Percentiles rank a stretch among this genome's conserved stretches.
Evolutionary conservation across 2,329 filamentous ascomycete genomes (phyloP).

Genomic region (Chalaropsis thielavioides): DNA sequence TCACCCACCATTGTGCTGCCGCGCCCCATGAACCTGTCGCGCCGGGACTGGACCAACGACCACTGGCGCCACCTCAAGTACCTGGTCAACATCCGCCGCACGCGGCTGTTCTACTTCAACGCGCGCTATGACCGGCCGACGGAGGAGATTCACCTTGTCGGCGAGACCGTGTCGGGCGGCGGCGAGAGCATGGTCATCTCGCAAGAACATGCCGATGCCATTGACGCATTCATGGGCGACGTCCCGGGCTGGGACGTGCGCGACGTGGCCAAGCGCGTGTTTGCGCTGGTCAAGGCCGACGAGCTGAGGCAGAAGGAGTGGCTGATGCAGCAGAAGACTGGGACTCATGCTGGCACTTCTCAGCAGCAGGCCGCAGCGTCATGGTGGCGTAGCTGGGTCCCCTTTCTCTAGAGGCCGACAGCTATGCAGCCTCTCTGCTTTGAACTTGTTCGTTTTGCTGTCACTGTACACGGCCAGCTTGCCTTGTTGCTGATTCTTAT

Average conservation of each 20-base stretch:
- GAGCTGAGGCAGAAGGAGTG: slow-evolving; percentile 15
- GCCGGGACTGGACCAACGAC: slow-evolving; percentile 33
- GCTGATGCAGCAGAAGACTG: slow-evolving; percentile 5
- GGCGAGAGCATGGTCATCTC: slow-evolving; percentile 35
- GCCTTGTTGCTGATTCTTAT: neutral
- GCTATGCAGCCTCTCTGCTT: neutral
- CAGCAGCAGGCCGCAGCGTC: neutral
- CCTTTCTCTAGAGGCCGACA: neutral
- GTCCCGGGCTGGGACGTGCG: slow-evolving; percentile 37
- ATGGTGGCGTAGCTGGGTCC: slow-evolving; percentile 11
- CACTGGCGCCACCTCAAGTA: slow-evolving; percentile 42
- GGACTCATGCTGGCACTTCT: neutral
- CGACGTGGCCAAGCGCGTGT: slow-evolving; percentile 37
- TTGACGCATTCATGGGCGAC: slow-evolving; percentile 37
- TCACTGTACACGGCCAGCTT: neutral
- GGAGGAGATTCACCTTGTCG: slow-evolving; percentile 28
- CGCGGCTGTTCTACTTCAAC: slow-evolving; percentile 28
- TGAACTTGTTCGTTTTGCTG: neutral
- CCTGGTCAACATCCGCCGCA: slow-evolving; percentile 35
- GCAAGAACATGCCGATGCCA: slow-evolving; percentile 43
- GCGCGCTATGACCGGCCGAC: slow-evolving; percentile 11
- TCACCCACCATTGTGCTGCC: slow-evolving; percentile 20
- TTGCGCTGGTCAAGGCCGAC: slow-evolving; percentile 23
- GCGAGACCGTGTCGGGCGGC: slow-evolving; percentile 34
- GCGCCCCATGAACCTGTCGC: slow-evolving; percentile 25